Conservation (phyloP, 2,329 filamentous ascomycete genomes). For the Pyrenophora seminiperda region DNA sequence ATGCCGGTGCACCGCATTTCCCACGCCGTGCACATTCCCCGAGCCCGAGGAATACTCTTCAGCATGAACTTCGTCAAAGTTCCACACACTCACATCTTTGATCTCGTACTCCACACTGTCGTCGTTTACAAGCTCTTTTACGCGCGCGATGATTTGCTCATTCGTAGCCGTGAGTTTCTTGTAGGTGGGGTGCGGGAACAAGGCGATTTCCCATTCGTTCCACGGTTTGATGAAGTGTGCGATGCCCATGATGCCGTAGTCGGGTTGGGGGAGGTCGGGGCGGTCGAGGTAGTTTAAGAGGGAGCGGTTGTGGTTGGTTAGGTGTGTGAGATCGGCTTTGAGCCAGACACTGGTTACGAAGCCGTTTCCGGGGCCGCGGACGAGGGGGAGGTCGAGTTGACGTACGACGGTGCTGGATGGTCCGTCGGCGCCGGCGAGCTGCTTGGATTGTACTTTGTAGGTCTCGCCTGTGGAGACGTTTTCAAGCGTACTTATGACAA, state of each 20-base stretch:
- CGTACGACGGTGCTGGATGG: conserved; percentile 2
- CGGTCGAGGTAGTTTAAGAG: conserved; percentile 3
- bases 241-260: conserved; percentile 4
- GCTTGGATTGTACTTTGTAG: background rate
- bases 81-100: conserved; percentile 8
- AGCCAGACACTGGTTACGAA: conserved; percentile 9
- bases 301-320: conserved; percentile 2
- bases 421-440: conserved; percentile 8
- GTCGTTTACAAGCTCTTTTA: conserved; percentile 6
- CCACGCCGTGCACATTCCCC: conserved; percentile 7
- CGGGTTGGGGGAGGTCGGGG: conserved; percentile 6
- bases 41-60: background rate
- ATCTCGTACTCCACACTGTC: conserved; percentile 7
- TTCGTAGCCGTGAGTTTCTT: conserved; percentile 5
- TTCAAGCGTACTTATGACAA: conserved; percentile 1
- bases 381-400: conserved; percentile 2
- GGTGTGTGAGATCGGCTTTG: conserved; percentile 3
- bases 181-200: conserved; percentile 9
- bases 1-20: conserved; percentile 46
- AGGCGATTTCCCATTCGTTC: conserved; percentile 4
- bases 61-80: conserved; percentile 9
- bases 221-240: conserved; percentile 9
- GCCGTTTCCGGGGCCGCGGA: conserved; percentile 4
- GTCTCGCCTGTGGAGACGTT: conserved; percentile 1
- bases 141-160: conserved; percentile 3